Evolutionary conservation across 2,329 filamentous ascomycete genomes (phyloP).

Genomic region (Leptographium procerum): DNA sequence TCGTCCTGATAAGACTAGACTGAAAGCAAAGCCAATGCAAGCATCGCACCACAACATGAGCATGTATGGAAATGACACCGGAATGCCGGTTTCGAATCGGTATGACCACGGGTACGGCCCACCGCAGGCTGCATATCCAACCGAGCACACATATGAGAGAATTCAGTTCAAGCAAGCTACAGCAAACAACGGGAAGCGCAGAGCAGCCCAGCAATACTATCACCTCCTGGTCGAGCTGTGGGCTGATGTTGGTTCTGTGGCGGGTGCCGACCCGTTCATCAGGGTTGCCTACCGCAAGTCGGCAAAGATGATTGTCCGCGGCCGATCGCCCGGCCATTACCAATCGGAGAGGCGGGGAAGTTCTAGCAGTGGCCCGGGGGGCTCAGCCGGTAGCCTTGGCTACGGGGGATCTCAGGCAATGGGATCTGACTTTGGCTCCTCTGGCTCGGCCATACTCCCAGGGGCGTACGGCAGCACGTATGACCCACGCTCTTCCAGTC

Average conservation of each 20-base stretch:
- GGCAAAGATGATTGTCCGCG: slow-evolving; percentile 76
- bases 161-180: slow-evolving; percentile 94
- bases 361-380: slow-evolving; percentile 55
- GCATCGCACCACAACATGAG: slow-evolving; percentile 31
- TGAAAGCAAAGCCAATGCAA: slow-evolving; percentile 55
- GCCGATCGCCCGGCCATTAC: slow-evolving; percentile 72
- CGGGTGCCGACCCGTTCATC: slow-evolving; percentile 43
- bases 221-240: slow-evolving; percentile 80
- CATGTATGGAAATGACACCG: slow-evolving; percentile 25
- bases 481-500: slow-evolving; percentile 26
- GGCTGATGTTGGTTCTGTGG: slow-evolving; percentile 48
- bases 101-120: slow-evolving; percentile 34
- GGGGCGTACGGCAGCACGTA: slow-evolving; percentile 25
- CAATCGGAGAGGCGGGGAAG: slow-evolving; percentile 59
- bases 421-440: slow-evolving; percentile 25
- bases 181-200: slow-evolving; percentile 83
- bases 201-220: slow-evolving; percentile 86
- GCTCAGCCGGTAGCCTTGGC: slow-evolving; percentile 50
- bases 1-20: slow-evolving; percentile 56
- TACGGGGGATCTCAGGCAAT: slow-evolving; percentile 29
- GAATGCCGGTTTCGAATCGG: slow-evolving; percentile 9
- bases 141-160: slow-evolving; percentile 63
- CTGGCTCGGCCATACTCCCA: slow-evolving; percentile 27
- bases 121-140: slow-evolving; percentile 27
- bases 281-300: slow-evolving; percentile 64